phyloP scores from a whole-genome alignment of 164 flowering plant species.

The Saururus chinensis region DNA sequence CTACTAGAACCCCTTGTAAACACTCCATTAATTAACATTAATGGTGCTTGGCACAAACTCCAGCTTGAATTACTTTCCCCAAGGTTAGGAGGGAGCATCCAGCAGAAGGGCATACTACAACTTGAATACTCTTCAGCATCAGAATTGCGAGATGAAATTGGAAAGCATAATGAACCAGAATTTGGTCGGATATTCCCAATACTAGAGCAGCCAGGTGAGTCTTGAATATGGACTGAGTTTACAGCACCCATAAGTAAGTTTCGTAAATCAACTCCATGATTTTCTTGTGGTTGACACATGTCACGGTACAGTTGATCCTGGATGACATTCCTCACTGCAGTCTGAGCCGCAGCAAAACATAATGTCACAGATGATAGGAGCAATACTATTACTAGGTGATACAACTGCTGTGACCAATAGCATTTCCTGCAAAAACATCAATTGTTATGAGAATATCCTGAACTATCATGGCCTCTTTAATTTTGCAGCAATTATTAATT shows the following conservation, averaged over 20 bases:
- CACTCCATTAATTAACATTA: slow-evolving; percentile 31
- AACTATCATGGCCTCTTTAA: neutral
- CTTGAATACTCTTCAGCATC: slow-evolving; percentile 13
- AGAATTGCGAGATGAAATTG: slow-evolving; percentile 46
- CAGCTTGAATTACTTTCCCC: slow-evolving; percentile 29
- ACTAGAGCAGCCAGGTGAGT: slow-evolving; percentile 5
- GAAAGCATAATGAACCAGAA: slow-evolving; percentile 47
- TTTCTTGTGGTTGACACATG: slow-evolving; percentile 19
- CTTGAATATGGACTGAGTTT: slow-evolving; percentile 14
- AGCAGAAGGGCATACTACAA: slow-evolving; percentile 15
- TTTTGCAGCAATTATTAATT: neutral
- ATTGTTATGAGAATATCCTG: neutral
- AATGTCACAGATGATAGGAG: slow-evolving; percentile 19
- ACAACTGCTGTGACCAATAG: slow-evolving; percentile 11
- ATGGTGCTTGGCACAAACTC: slow-evolving; percentile 25
- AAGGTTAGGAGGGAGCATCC: slow-evolving; percentile 8
- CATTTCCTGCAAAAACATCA: slow-evolving; percentile 29
- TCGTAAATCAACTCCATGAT: slow-evolving; percentile 10
- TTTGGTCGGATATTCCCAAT: slow-evolving; percentile 25
- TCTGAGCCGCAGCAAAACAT: slow-evolving; percentile 23
- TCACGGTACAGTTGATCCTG: slow-evolving; percentile 21
- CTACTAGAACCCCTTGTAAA: slow-evolving; percentile 41
- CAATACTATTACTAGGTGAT: slow-evolving; percentile 13
- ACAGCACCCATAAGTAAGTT: slow-evolving; percentile 20
- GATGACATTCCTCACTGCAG: slow-evolving; percentile 14